A percentile compares a stretch with the other conserved stretches of the same genome.
Evolutionary conservation across 306 rosid species (phyloP).

Genomic region (Sophora flavescens): DNA sequence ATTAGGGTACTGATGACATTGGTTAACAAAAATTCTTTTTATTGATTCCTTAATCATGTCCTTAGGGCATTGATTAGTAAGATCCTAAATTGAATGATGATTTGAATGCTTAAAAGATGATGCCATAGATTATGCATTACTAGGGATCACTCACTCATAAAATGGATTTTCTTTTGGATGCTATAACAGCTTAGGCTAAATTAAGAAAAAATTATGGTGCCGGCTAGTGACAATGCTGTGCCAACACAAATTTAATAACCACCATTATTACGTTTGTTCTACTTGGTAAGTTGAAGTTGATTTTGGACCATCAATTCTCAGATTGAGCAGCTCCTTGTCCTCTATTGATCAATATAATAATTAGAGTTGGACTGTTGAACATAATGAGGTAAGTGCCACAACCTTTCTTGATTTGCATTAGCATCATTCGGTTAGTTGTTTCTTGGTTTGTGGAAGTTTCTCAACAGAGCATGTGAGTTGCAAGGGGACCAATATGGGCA

Average conservation of each 20-base stretch:
- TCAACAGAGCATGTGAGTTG: constrained; percentile 56
- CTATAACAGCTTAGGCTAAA: constrained; percentile 5
- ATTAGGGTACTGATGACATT: too few relatives aligned
- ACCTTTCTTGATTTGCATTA: constrained; percentile 37
- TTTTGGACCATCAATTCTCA: constrained; percentile 24
- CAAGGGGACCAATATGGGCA: constrained; percentile 63
- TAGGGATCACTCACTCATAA: too few relatives aligned
- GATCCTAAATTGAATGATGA: background rate
- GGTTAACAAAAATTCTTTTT: too few relatives aligned
- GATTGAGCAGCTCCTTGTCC: background rate
- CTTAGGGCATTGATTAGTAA: too few relatives aligned
- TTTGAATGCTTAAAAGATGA: background rate
- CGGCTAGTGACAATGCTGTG: background rate
- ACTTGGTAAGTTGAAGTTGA: constrained; percentile 11
- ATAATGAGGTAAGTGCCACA: constrained; percentile 2
- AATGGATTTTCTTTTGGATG: constrained; percentile 27
- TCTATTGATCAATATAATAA: constrained; percentile 29
- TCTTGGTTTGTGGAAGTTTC: constrained; percentile 41
- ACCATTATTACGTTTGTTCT: background rate
- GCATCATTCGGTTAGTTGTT: constrained; percentile 17
- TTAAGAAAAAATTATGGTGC: constrained; percentile 3
- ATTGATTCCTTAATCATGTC: too few relatives aligned
- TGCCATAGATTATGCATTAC: too few relatives aligned
- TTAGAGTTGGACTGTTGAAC: constrained; percentile 26
- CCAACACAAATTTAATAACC: constrained; percentile 33